These are phyloP conservation scores for Scheffersomyces illinoinensis DNA, from an alignment of 1,139 yeast genomes.

Conservation along the genomic window DNA sequence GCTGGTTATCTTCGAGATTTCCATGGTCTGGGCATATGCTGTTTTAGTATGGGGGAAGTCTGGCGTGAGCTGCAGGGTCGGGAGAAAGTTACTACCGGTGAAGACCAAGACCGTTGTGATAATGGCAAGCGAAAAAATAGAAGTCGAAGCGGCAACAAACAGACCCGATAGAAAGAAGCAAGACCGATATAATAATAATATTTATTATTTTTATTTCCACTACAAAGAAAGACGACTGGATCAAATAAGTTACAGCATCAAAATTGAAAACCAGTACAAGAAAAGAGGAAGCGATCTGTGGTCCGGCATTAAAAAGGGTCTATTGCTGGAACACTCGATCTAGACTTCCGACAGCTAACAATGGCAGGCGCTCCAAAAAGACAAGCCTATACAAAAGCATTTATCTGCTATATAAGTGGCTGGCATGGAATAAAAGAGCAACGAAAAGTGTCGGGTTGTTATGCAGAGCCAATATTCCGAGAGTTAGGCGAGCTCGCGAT, in stretches of 20 bases:
- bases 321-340: background rate
- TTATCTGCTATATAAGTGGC: background rate
- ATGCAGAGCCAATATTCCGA: background rate
- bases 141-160: background rate
- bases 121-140: background rate
- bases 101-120: background rate
- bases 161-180: background rate
- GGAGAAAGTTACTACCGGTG: background rate
- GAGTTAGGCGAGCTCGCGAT: background rate
- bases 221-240: background rate
- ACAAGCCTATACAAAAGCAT: background rate
- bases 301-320: background rate
- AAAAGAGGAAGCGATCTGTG: background rate
- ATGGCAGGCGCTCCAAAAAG: background rate
- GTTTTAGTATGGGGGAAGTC: background rate
- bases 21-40: slow-evolving; percentile 24
- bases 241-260: background rate
- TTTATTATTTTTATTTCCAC: no score
- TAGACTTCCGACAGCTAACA: background rate
- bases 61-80: background rate
- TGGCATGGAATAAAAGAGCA: background rate
- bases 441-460: background rate
- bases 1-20: slow-evolving; percentile 40
- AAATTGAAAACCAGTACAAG: background rate
- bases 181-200: no score